Base-by-base conservation (phyloP, 2,329 filamentous ascomycete genomes). In the Triangularia verruculosa region DNA sequence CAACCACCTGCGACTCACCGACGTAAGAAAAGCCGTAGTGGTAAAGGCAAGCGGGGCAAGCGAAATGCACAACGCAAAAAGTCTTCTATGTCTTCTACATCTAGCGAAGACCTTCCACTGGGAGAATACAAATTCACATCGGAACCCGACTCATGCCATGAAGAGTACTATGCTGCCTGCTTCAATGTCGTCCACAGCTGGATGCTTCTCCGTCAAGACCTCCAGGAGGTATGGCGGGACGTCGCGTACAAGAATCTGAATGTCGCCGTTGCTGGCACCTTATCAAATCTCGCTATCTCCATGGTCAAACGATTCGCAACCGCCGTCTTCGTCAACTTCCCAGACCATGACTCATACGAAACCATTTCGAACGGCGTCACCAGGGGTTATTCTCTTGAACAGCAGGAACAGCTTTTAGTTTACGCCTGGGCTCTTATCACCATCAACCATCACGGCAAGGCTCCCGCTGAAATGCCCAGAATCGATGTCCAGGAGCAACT, bases 171-270 rank as follows among this genome's bases (percentile, higher is more conserved):
- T 80, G 24, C 75, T 82, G 65, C 80, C 80, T 17, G 74, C 76
- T 78, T 78, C 61, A 72, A 73, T 0, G 65, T 81, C 5, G 63
- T 75, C 2, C 57, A 63, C 7, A 74, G 82, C 61, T 79, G 76
- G 75, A 64, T 69, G 0, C 68, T 74, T 0, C 72, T 82, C 25
- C 75, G 82, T n/a, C 24, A 57, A n/a, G 74, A 75, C 51, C 56
- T 78, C 1, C 80, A 82, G 61, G 66, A 64, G 0, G 9, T 77
- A 1, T 84, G 80, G 81, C 70, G 67, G 1, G 72, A 82, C 9
- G 79, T 81, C 4, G 76, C 79, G 1, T 81, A 82, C 61, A 64
- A 75, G 1, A 75, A 72, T 3, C 72, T 82, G 13, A 83, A 83
- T 64, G 73, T 72, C 52, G 80, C 78, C 1, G 73, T 80, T n/a